A percentile compares a stretch with the other conserved stretches of the same genome.
Evolutionary conservation across 495 filamentous ascomycete species (phyloP).

Genomic region (Chaetomium cochliodes): DNA sequence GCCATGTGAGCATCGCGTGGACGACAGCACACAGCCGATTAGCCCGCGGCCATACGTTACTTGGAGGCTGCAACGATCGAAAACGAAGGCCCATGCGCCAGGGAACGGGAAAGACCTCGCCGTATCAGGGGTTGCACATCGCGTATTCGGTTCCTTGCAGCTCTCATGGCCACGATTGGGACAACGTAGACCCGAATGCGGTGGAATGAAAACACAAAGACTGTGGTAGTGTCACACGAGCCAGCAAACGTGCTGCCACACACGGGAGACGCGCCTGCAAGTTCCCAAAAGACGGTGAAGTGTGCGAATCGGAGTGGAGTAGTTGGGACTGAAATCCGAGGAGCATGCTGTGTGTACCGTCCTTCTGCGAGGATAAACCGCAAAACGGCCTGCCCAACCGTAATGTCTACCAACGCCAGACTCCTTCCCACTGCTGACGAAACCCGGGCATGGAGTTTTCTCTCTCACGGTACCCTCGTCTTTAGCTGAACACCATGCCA

Average conservation of each 20-base stretch:
- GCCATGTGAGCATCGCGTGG: background rate
- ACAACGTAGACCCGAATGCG: background rate
- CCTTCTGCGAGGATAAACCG: background rate
- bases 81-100: background rate
- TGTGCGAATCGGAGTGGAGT: background rate
- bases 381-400: background rate
- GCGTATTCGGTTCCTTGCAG: background rate
- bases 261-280: background rate
- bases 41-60: background rate
- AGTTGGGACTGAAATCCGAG: background rate
- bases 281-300: background rate
- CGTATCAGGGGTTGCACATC: background rate
- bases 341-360: background rate
- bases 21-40: background rate
- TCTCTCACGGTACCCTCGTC: slow-evolving; percentile 50
- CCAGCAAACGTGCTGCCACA: background rate
- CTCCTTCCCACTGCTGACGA: background rate
- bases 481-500: slow-evolving; percentile 76
- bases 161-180: background rate
- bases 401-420: background rate
- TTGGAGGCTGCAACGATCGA: background rate
- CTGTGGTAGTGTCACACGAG: background rate
- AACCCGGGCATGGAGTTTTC: background rate
- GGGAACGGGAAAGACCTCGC: background rate
- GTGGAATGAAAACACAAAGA: background rate